Base-by-base conservation (phyloP, 495 filamentous ascomycete species). In the Hypoxylon trugodes region DNA sequence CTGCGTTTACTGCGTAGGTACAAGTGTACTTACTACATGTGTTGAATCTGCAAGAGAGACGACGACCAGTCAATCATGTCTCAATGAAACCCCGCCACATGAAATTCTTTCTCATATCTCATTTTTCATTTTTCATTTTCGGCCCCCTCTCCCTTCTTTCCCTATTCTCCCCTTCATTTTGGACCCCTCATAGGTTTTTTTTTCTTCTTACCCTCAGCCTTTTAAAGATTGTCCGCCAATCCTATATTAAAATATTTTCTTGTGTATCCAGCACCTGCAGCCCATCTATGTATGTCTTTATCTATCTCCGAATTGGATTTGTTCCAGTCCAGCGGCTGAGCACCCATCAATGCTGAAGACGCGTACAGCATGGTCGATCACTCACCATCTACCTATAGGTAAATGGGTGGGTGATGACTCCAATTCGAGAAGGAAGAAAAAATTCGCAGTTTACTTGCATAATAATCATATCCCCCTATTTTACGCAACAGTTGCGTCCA, bases 11-110 rank as follows among this genome's bases (percentile, higher is more conserved):
- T n/a, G n/a, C n/a, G n/a, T n/a, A n/a, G n/a, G n/a, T n/a, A n/a
- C n/a, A n/a, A 54, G 48, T 53, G 26, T 5, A 28, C 30, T 25
- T 30, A 22, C 15, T 21, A 30, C 22, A n/a, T n/a, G n/a, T n/a
- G n/a, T 15, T 33, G 16, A 38, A 43, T 32, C 45, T 57, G 53
- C 52, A 46, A 49, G 37, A 61, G n/a, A n/a, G n/a, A 52, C 57
- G 40, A 66, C 33, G 50, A 53, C 35, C 18, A 66, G n/a, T 32
- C 50, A 60, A 35, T 60, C 49, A 25, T 43, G 37, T 47, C 56
- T 60, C 42, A 32, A 57, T 66, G 63, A 61, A 61, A 69, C 58
- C 68, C 59, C 64, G 60, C 64, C 68, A 68, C 65, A 63, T 40
- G 63, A 57, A 55, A 51, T 50, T 43, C 46, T 40, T 28, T 41